A percentile compares a stretch with the other conserved stretches of the same genome.
These are phyloP conservation scores for Cladosporium oxysporum DNA, from an alignment of 2,329 filamentous ascomycete species.

Conservation along the genomic window DNA sequence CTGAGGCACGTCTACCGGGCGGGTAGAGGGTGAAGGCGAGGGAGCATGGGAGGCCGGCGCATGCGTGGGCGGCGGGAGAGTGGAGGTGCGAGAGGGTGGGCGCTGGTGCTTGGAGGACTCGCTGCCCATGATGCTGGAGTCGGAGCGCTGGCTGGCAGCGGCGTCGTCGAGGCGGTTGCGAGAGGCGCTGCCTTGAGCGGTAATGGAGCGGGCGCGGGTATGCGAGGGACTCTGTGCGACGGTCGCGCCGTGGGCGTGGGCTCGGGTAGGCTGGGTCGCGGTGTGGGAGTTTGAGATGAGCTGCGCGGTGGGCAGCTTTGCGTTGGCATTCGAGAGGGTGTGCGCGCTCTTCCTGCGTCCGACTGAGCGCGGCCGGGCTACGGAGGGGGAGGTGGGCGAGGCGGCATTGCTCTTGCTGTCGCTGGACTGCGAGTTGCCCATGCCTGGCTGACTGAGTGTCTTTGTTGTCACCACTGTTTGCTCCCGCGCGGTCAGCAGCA, in stretches of 20 bases:
- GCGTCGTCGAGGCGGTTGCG: slow-evolving; percentile 11
- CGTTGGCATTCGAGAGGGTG: slow-evolving; percentile 21
- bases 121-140: slow-evolving; percentile 20
- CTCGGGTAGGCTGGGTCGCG: slow-evolving; percentile 24
- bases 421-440: slow-evolving; percentile 24
- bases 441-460: not conserved
- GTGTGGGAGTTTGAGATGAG: slow-evolving; percentile 25
- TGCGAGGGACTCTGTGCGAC: slow-evolving; percentile 25
- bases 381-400: slow-evolving; percentile 16
- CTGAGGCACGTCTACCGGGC: slow-evolving; percentile 18
- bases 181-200: slow-evolving; percentile 25
- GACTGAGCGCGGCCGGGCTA: slow-evolving; percentile 20
- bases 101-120: slow-evolving; percentile 18
- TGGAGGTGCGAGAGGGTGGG: slow-evolving; percentile 16
- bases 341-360: slow-evolving; percentile 22
- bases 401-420: slow-evolving; percentile 13
- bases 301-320: slow-evolving; percentile 23
- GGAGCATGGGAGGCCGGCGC: slow-evolving; percentile 20
- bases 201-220: slow-evolving; percentile 34
- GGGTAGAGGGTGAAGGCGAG: slow-evolving; percentile 16
- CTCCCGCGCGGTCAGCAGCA: not conserved
- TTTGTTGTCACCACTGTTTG: not conserved
- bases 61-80: slow-evolving; percentile 8
- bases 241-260: slow-evolving; percentile 25
- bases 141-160: slow-evolving; percentile 16